These are phyloP conservation scores for Penicillium sp. DNA, from an alignment of 2,329 filamentous ascomycete species.

Conservation along the genomic window DNA sequence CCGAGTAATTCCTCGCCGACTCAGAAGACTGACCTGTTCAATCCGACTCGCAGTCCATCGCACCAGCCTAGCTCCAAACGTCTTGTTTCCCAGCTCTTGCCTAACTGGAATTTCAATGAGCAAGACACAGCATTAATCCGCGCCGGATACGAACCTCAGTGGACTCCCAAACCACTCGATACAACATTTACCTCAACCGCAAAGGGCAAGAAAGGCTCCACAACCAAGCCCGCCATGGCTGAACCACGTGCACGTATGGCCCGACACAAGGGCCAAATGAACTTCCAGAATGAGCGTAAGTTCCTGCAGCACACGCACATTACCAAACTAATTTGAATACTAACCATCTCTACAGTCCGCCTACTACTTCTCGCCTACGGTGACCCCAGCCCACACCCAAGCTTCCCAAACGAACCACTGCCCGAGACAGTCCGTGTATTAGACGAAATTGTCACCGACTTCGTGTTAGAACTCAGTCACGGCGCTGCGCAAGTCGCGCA, in stretches of 20 bases:
- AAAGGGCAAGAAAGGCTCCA: slow-evolving; percentile 6
- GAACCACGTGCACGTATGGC: slow-evolving; percentile 74
- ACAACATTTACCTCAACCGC: slow-evolving; percentile 6
- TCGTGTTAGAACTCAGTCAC: slow-evolving; percentile 91
- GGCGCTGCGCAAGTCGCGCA: slow-evolving; percentile 81
- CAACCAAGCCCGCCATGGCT: slow-evolving; percentile 51
- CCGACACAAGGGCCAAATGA: slow-evolving; percentile 80
- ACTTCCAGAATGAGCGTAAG: slow-evolving; percentile 51
- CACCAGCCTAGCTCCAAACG: slow-evolving; percentile 16
- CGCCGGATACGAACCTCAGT: slow-evolving; percentile 25
- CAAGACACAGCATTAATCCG: slow-evolving; percentile 24
- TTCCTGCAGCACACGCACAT: slow-evolving; percentile 61
- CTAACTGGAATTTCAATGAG: slow-evolving; percentile 23
- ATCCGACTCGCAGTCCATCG: background rate
- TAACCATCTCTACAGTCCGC: slow-evolving; percentile 32
- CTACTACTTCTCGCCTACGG: slow-evolving; percentile 47
- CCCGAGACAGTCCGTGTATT: slow-evolving; percentile 81
- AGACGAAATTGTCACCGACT: slow-evolving; percentile 95
- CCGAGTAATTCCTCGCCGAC: background rate
- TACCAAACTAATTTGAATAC: background rate
- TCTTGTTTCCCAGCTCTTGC: slow-evolving; percentile 14
- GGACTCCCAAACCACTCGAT: slow-evolving; percentile 6
- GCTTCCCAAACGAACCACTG: slow-evolving; percentile 74
- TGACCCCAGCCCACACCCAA: slow-evolving; percentile 48
- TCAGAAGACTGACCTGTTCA: background rate